phyloP scores from a whole-genome alignment of 495 filamentous ascomycete species.

The Penicillium crystallinum region DNA sequence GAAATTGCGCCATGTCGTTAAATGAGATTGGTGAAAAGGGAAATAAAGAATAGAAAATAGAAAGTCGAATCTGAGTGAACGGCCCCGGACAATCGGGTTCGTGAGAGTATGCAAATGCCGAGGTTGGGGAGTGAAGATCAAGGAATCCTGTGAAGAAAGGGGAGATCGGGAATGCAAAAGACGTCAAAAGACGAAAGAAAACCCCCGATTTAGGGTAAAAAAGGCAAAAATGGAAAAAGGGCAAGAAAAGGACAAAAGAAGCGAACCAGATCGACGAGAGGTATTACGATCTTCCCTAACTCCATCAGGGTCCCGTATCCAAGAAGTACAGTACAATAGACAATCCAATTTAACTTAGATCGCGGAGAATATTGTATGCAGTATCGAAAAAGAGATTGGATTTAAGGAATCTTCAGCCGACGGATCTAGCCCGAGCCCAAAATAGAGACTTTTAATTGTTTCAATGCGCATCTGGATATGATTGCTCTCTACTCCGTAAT shows the following conservation, averaged over 20 bases:
- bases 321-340: neutral
- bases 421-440: slow-evolving; percentile 10
- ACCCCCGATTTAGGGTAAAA: slow-evolving; percentile 8
- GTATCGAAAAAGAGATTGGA: slow-evolving; percentile 12
- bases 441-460: no score
- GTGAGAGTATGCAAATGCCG: slow-evolving; percentile 22
- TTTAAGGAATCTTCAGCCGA: slow-evolving; percentile 37
- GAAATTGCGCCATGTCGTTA: neutral
- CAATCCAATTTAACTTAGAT: slow-evolving; percentile 24
- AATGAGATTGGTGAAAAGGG: neutral
- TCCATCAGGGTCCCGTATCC: slow-evolving; percentile 28
- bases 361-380: slow-evolving; percentile 22
- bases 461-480: no score
- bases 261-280: slow-evolving; percentile 27
- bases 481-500: no score
- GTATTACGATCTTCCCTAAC: slow-evolving; percentile 25
- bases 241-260: slow-evolving; percentile 1
- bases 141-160: slow-evolving; percentile 15
- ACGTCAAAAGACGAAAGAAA: neutral
- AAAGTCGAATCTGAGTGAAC: no score
- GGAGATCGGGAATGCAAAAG: slow-evolving; percentile 3
- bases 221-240: slow-evolving; percentile 20
- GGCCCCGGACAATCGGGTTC: slow-evolving; percentile 12
- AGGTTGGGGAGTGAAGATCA: slow-evolving; percentile 22
- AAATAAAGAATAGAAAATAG: neutral